These are phyloP conservation scores for Talaromyces atroroseus DNA, from an alignment of 2,329 filamentous ascomycete species.

Conservation along the genomic window DNA sequence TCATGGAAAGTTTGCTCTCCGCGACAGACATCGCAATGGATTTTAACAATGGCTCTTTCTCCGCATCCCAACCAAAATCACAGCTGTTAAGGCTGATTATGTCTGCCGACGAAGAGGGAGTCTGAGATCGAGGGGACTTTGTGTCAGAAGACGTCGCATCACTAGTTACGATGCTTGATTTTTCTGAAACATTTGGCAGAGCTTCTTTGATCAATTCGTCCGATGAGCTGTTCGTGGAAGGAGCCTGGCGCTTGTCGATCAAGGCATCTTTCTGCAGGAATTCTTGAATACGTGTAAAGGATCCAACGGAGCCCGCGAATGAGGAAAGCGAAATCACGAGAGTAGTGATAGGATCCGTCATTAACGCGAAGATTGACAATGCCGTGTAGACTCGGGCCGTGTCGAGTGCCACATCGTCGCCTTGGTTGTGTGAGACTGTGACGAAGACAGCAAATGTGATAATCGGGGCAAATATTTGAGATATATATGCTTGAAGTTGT, in stretches of 20 bases:
- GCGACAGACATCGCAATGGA: slow-evolving; percentile 38
- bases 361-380: slow-evolving; percentile 22
- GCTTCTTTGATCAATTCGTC: slow-evolving; percentile 16
- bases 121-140: slow-evolving; percentile 17
- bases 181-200: slow-evolving; percentile 17
- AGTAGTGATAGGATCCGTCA: slow-evolving; percentile 20
- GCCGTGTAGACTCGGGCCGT: slow-evolving; percentile 23
- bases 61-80: slow-evolving; percentile 44
- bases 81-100: slow-evolving; percentile 41
- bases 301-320: slow-evolving; percentile 35
- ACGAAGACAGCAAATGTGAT: slow-evolving; percentile 22
- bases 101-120: slow-evolving; percentile 17
- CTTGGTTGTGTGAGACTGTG: slow-evolving; percentile 15
- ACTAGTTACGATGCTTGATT: slow-evolving; percentile 21
- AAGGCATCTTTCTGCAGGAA: slow-evolving; percentile 22
- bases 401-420: slow-evolving; percentile 23
- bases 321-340: slow-evolving; percentile 25
- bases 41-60: slow-evolving; percentile 37
- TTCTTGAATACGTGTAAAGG: slow-evolving; percentile 39
- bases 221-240: slow-evolving; percentile 2
- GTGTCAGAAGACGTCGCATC: slow-evolving; percentile 13
- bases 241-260: slow-evolving; percentile 1
- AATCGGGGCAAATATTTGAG: slow-evolving; percentile 37
- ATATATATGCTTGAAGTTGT: slow-evolving; percentile 28
- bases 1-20: slow-evolving; percentile 42